Evolutionary conservation across 345 rosid genomes (phyloP), one percentile per base, ranked within the genome.

Genomic region (Carallia brachiata): DNA sequence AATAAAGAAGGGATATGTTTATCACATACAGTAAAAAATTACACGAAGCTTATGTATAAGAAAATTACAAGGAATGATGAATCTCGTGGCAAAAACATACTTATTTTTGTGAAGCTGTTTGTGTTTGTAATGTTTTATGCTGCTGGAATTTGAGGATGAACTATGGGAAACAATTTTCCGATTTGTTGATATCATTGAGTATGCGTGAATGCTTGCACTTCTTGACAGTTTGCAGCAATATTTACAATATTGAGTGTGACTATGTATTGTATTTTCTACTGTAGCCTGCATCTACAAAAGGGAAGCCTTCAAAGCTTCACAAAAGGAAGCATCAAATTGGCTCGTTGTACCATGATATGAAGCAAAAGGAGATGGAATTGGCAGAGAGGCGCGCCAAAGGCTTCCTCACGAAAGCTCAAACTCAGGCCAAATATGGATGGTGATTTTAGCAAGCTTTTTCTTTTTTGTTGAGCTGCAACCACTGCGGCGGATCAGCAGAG

Each of bases 301-400:
- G 97, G 68, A 89, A 95, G 75, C 96, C 96, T 32, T 34, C 89
- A 1, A 95, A 95, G 72, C 90, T 92, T 71, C 99, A 92, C 83
- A 90, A 90, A 86, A 92, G 97, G 86, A 95, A 95, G 86, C 99
- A 92, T 87, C 99, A 92, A 73, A 95, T 95, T 32, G 85, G 93
- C 18, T 73, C 99, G 7, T 74, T 95, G 56, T 86, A 64, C 78
- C 77, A 48, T 60, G 99, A 95, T 73, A 90, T 92, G 97, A 90
- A 73, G 84, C 97, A 92, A 77, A 92, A 90, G 69, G 97, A 92
- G 86, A 71, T 68, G 66, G 99, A 92, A 75, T 80, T 94, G 61
- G 18, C 86, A 27, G 99, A 94, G 81, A 83, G 96, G 67, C 96
- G 97, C 9, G 73, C 97, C 6, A 86, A 74, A 70, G 99, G 99